A percentile compares a stretch with the other conserved stretches of the same genome.
phyloP scores from a whole-genome alignment of 148 eudicot species.

The Rhododendron williamsianum region DNA sequence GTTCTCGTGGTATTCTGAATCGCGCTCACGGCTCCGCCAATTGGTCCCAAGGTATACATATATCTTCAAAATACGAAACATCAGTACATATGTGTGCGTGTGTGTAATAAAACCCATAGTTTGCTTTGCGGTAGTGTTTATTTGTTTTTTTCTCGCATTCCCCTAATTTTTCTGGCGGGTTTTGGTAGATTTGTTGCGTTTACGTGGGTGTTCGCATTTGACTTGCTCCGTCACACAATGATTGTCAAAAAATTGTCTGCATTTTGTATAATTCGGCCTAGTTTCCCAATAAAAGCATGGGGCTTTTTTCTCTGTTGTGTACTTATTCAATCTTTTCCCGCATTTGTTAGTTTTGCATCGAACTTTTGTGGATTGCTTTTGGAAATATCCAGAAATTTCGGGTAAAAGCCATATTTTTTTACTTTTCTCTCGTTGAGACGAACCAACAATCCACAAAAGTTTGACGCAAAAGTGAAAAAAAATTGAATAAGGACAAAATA shows the following conservation, averaged over 20 bases:
- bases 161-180: neutral
- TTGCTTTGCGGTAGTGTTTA: neutral
- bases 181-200: neutral
- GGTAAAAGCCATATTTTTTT: too few species aligned
- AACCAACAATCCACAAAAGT: neutral
- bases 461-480: neutral
- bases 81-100: too few species aligned
- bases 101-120: neutral
- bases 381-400: too few species aligned
- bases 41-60: constrained; percentile 69
- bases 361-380: too few species aligned
- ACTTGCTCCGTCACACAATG: too few species aligned
- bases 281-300: neutral
- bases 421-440: too few species aligned
- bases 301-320: neutral
- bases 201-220: neutral
- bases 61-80: neutral
- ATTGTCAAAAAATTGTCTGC: too few species aligned
- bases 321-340: too few species aligned
- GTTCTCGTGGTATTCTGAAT: constrained; percentile 48
- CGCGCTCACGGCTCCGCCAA: constrained; percentile 94
- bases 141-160: neutral
- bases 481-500: too few species aligned
- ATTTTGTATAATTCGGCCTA: neutral
- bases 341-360: too few species aligned